Evolutionary conservation across 768 basidiomycete species (phyloP).

Genomic region (Tulasnella sp.): DNA sequence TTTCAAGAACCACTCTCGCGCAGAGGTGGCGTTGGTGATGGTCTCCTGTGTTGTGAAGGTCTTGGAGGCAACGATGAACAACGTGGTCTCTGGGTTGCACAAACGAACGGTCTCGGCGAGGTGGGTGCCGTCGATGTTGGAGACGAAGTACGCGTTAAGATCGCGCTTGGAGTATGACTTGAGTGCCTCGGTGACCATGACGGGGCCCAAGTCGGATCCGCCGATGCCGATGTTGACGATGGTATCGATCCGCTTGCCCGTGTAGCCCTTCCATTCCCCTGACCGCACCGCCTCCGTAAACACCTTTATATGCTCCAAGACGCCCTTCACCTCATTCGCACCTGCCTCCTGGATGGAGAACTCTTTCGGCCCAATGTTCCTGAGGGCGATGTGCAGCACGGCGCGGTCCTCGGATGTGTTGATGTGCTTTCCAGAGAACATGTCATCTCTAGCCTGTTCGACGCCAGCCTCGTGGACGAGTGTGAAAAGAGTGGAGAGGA

Average conservation of each 20-base stretch:
- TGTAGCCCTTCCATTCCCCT: slow-evolving; percentile 94
- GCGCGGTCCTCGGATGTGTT: slow-evolving; percentile 98
- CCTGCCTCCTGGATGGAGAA: slow-evolving; percentile 74
- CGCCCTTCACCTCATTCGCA: slow-evolving; percentile 67
- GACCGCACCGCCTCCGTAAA: slow-evolving; percentile 77
- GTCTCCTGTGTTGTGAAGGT: slow-evolving; percentile 99
- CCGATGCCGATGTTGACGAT: slow-evolving; percentile 99
- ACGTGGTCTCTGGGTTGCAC: slow-evolving; percentile 82
- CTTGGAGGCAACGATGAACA: slow-evolving; percentile 98
- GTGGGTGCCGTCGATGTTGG: slow-evolving; percentile 98
- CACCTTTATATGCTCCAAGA: slow-evolving; percentile 82
- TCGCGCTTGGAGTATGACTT: slow-evolving; percentile 87
- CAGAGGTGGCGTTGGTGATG: slow-evolving; percentile 94
- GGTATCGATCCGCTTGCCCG: slow-evolving; percentile 85
- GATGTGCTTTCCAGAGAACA: slow-evolving; percentile 95
- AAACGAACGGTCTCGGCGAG: slow-evolving; percentile 73
- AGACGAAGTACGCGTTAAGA: slow-evolving; percentile 78
- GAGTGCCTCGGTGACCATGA: slow-evolving; percentile 98
- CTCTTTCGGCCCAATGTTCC: slow-evolving; percentile 45
- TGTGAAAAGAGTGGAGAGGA: slow-evolving; percentile 62
- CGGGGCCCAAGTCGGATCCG: slow-evolving; percentile 93
- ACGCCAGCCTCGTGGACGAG: slow-evolving; percentile 81
- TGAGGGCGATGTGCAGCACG: slow-evolving; percentile 88
- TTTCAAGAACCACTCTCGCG: slow-evolving; percentile 86
- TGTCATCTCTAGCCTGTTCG: slow-evolving; percentile 75